A percentile compares a stretch with the other conserved stretches of the same genome.
These are phyloP conservation scores for Syzygium syzygioides DNA, from an alignment of 441 rosid species.

Conservation along the genomic window DNA sequence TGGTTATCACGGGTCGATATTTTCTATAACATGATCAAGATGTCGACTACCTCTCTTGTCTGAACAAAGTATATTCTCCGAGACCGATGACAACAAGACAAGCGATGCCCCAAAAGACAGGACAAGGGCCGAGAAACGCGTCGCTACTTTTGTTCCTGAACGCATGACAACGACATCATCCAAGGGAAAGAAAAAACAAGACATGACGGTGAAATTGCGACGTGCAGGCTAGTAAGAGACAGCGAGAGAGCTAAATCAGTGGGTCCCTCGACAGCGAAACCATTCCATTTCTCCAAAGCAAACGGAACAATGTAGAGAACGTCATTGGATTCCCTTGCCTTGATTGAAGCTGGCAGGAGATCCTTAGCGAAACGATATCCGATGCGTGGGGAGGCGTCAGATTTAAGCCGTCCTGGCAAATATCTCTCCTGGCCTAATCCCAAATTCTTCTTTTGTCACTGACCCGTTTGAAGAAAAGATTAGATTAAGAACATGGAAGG, in stretches of 20 bases:
- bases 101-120: not conserved
- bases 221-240: not conserved
- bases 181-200: not conserved
- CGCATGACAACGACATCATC: not conserved
- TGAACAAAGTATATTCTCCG: not conserved
- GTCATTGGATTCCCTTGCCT: not conserved
- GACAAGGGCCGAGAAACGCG: not conserved
- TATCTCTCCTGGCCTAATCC: not conserved
- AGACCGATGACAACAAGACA: not conserved
- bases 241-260: not conserved
- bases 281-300: not conserved
- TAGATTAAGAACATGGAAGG: not conserved
- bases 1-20: not conserved
- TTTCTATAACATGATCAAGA: not conserved
- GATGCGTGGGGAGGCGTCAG: not conserved
- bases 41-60: not conserved
- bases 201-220: not conserved
- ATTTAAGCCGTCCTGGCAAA: not conserved
- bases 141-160: not conserved
- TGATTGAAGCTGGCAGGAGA: not conserved
- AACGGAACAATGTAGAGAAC: not conserved
- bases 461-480: not conserved
- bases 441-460: not conserved
- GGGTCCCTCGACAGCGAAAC: not conserved
- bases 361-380: not conserved